Base-by-base conservation (phyloP, 768 basidiomycete genomes). In the Pisolithus microcarpus region DNA sequence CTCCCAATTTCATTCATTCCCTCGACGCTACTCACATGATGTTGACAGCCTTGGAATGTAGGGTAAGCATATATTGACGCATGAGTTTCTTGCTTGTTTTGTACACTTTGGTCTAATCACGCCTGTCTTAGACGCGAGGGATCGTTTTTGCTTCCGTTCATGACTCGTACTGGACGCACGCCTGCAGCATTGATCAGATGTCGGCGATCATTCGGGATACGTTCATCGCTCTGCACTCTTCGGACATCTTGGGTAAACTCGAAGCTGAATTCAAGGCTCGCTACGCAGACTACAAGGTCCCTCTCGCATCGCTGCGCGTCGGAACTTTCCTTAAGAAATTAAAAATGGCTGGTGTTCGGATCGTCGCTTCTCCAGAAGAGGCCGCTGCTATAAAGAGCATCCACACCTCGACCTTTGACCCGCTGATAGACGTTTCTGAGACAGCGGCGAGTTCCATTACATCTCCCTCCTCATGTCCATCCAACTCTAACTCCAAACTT, bases 131-230 rank as follows among this genome's bases (percentile, higher is more conserved):
- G 88, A 78, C 83, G 11, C 79, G 78, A 60, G 76, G 74, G 36
- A 61, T 99, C 57, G 84, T 85, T 0, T 98, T 97, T 65, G 94
- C 95, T 1, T 89, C 92, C 1, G 96, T 99, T 10, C 96, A 99
- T 63, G 96, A 99, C 64, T 98, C 96, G 1, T 99, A 97, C 70
- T 99, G 96, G 96, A 97, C 95, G 4, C 96, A 99, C 63, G 87
- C 96, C 0, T 79, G 72, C 42, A 79, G 77, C 56, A 85, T 97
- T 49, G 90, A 96, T 68, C 70, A 81, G 47, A 95, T 98, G 92
- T 88, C 91, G 0, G 75, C 73, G 43, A 76, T 88, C 58, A 95
- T 98, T 60, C 86, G 95, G 26, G 87, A 94, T 40, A 91, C 90
- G 1, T 99, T 99, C 67, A 87, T 98, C 51, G 82, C 86, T 0